A percentile compares a stretch with the other conserved stretches of the same genome.
These are phyloP conservation scores for Citrus hindsii DNA, from an alignment of 345 rosid genomes.

Conservation along the genomic window DNA sequence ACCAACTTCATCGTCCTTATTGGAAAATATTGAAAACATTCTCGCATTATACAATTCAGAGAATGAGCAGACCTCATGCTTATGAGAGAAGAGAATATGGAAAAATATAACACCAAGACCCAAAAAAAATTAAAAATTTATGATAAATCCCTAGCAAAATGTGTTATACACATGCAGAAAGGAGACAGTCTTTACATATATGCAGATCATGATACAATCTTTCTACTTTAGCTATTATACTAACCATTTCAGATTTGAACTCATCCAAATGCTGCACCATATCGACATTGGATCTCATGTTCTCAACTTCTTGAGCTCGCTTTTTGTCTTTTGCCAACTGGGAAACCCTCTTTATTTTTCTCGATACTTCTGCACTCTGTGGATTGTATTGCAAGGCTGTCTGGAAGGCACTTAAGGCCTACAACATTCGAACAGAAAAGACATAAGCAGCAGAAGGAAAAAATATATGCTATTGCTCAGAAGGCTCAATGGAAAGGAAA, in stretches of 20 bases:
- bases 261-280: constrained; percentile 65
- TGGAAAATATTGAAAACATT: background rate
- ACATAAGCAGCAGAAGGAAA: constrained; percentile 2
- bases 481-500: constrained; percentile 4
- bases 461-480: background rate
- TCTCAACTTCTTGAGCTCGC: constrained; percentile 81
- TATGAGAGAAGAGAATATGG: background rate
- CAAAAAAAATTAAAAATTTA: background rate
- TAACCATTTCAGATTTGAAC: constrained; percentile 69
- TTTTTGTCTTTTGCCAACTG: constrained; percentile 75
- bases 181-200: background rate
- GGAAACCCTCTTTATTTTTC: constrained; percentile 73
- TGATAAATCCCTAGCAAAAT: background rate
- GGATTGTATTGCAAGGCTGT: constrained; percentile 69
- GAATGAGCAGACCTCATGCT: background rate
- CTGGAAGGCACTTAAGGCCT: constrained; percentile 84
- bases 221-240: constrained; percentile 15
- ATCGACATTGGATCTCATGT: constrained; percentile 70
- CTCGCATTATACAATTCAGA: constrained; percentile 3
- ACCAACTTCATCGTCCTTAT: constrained; percentile 9
- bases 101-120: background rate
- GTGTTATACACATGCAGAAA: background rate
- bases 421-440: constrained; percentile 3
- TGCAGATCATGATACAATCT: background rate
- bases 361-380: constrained; percentile 81